A percentile compares a stretch with the other conserved stretches of the same genome.
phyloP scores from a whole-genome alignment of 169 alveolate genomes.

The Eimeria acervulina region DNA sequence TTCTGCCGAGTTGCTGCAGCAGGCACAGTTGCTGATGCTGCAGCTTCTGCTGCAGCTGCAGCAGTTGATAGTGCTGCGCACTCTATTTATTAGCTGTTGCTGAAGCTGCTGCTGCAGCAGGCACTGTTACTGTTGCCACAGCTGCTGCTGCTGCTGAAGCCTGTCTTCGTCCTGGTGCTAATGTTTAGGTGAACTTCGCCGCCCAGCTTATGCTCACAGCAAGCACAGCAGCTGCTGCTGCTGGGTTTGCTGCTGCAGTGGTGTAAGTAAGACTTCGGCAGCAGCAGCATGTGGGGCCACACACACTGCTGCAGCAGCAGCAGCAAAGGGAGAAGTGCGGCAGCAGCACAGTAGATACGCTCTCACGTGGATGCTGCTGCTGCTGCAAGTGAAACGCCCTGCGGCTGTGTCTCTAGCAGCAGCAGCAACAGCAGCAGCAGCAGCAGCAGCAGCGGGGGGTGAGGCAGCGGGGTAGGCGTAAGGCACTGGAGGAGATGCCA shows the following conservation, averaged over 20 bases:
- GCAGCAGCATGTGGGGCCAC: neutral
- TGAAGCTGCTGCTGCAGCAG: conserved; percentile 1
- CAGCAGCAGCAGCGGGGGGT: too few species aligned
- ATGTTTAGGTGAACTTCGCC: too few species aligned
- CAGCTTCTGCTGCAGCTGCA: neutral
- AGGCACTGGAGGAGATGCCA: too few species aligned
- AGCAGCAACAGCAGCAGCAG: too few species aligned
- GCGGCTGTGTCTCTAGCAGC: too few species aligned
- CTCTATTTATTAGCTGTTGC: neutral
- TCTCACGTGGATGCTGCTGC: too few species aligned
- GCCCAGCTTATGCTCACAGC: too few species aligned
- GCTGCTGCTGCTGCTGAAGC: too few species aligned
- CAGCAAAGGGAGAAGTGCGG: neutral
- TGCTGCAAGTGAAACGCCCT: neutral
- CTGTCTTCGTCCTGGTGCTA: too few species aligned
- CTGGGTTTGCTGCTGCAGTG: neutral
- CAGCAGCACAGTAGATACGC: neutral
- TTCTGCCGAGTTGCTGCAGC: neutral
- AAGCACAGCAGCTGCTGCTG: too few species aligned
- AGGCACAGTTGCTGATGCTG: neutral
- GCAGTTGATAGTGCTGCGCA: neutral
- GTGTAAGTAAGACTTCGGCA: neutral
- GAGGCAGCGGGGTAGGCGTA: too few species aligned
- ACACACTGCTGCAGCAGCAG: neutral
- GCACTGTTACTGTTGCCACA: neutral